Conservation (phyloP, 345 rosid species). For the Eucalyptus tenuipes region DNA sequence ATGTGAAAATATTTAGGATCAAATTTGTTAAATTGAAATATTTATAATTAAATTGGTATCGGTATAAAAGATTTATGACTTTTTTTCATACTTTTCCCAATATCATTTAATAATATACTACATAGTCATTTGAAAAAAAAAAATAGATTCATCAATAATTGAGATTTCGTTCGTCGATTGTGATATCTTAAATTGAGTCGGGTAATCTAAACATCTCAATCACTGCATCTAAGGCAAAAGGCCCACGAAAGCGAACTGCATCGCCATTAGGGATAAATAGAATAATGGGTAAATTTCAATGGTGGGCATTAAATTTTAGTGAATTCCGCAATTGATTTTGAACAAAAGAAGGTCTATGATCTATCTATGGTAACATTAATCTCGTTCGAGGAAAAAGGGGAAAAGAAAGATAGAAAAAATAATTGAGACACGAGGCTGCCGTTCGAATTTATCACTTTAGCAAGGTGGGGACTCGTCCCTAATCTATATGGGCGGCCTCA, state of each 20-base stretch:
- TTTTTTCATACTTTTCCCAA: no score
- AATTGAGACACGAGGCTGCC: neutral
- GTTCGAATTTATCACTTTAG: neutral
- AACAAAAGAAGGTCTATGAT: neutral
- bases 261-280: neutral
- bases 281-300: neutral
- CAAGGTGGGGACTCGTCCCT: neutral
- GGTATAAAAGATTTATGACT: rapidly evolving
- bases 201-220: no score
- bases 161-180: neutral
- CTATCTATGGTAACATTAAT: neutral
- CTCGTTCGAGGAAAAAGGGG: neutral
- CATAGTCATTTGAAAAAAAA: rapidly evolving
- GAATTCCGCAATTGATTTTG: neutral
- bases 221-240: neutral
- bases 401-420: neutral
- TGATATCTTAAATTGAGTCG: neutral
- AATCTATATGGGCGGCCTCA: neutral
- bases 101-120: neutral
- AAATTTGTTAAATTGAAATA: no score
- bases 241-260: neutral
- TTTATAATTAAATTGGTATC: no score
- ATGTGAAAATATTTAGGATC: no score
- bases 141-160: neutral
- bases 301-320: neutral